A percentile compares a stretch with the other conserved stretches of the same genome.
Evolutionary conservation across 2,329 filamentous ascomycete genomes (phyloP).

Genomic region (Teratosphaeria pseudoeucalypti): DNA sequence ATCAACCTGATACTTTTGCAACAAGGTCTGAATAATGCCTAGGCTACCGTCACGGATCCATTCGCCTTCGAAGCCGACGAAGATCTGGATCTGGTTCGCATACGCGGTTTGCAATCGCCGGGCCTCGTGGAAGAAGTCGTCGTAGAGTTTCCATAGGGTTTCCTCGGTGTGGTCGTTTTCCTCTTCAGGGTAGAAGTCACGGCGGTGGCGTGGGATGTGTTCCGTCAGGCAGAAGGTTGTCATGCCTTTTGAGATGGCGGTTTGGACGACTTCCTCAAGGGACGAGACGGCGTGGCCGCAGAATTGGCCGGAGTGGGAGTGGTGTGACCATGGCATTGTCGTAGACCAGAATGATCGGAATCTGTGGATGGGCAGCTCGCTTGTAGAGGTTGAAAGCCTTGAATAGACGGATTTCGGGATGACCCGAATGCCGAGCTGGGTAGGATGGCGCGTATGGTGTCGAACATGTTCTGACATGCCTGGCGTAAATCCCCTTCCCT

Average conservation of each 20-base stretch:
- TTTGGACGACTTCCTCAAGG: constrained; percentile 72
- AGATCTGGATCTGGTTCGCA: constrained; percentile 57
- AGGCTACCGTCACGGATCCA: constrained; percentile 69
- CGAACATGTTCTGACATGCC: not conserved
- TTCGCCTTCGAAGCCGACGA: constrained; percentile 87
- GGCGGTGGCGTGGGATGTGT: constrained; percentile 76
- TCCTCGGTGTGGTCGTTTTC: constrained; percentile 27
- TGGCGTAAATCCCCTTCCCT: not conserved
- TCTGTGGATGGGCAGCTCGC: not conserved
- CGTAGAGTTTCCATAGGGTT: constrained; percentile 46
- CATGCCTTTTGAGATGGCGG: constrained; percentile 69
- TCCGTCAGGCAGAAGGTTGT: constrained; percentile 80
- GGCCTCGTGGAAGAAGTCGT: constrained; percentile 67
- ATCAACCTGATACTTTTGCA: constrained; percentile 57
- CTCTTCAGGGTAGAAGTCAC: constrained; percentile 90
- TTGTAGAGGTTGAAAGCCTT: not conserved
- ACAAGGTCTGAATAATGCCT: constrained; percentile 48
- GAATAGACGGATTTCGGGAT: not conserved
- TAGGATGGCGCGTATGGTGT: not conserved
- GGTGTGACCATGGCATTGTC: constrained; percentile 44
- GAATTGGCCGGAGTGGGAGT: constrained; percentile 96
- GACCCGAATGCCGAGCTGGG: not conserved
- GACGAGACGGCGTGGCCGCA: constrained; percentile 81
- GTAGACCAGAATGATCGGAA: not conserved
- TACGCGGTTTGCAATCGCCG: constrained; percentile 61